Evolutionary conservation across 1,284 basidiomycete genomes (phyloP).

Genomic region (Trichosporon coremiiforme): DNA sequence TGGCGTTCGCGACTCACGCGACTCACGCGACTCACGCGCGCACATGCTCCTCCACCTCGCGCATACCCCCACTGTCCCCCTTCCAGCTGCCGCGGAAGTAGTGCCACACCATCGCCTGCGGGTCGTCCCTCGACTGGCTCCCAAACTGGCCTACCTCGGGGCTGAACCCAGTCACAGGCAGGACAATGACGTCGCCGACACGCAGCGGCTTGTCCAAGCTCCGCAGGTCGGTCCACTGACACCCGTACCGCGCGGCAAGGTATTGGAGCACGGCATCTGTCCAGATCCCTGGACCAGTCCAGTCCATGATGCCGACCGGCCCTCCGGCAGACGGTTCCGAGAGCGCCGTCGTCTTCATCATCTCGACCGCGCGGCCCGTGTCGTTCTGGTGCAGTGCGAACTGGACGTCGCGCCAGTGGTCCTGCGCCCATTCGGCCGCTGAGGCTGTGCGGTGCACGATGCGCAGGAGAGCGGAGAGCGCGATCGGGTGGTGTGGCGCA

Average conservation of each 20-base stretch:
- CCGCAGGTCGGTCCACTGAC: slow-evolving; percentile 53
- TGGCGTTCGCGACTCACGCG: too few species aligned
- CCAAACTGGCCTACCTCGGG: slow-evolving; percentile 56
- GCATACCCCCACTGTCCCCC: slow-evolving; percentile 10
- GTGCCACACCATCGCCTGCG: slow-evolving; percentile 53
- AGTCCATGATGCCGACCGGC: slow-evolving; percentile 53
- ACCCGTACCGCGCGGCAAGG: slow-evolving; percentile 45
- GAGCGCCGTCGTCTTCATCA: slow-evolving; percentile 37
- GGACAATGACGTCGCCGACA: slow-evolving; percentile 54
- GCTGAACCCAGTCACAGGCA: slow-evolving; percentile 57
- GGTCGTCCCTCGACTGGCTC: slow-evolving; percentile 30
- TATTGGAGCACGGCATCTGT: slow-evolving; percentile 52
- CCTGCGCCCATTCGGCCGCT: slow-evolving; percentile 47
- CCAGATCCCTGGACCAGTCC: slow-evolving; percentile 57
- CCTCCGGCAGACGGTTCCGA: slow-evolving; percentile 45
- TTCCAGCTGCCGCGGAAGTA: slow-evolving; percentile 50
- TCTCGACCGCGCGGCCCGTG: background rate
- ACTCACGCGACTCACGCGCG: too few species aligned
- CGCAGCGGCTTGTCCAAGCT: slow-evolving; percentile 46
- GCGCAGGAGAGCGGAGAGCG: slow-evolving; percentile 45
- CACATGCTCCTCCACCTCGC: slow-evolving; percentile 5
- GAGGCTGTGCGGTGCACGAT: slow-evolving; percentile 49
- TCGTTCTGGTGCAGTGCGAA: slow-evolving; percentile 15
- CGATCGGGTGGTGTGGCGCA: slow-evolving; percentile 51
- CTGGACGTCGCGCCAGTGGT: slow-evolving; percentile 30